Percentiles rank a stretch among this genome's conserved stretches.
Evolutionary conservation across 208 protist species (phyloP).

Genomic region (Histomonas meleagridis): DNA sequence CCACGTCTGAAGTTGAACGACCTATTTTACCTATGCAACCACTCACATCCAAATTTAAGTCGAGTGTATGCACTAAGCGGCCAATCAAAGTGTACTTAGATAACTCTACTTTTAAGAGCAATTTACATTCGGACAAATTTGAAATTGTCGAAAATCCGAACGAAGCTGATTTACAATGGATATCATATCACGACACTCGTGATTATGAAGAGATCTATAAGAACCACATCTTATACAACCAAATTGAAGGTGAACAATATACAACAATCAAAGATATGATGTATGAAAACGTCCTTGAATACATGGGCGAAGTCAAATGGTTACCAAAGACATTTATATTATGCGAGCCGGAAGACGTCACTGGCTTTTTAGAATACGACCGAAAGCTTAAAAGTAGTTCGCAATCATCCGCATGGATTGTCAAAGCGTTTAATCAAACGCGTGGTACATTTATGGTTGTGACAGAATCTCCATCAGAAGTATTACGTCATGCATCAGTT

Average conservation of each 20-base stretch:
- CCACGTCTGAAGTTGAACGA: too few relatives aligned
- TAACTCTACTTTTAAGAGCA: not conserved
- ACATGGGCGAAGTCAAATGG: conserved; percentile 7
- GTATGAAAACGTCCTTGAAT: not conserved
- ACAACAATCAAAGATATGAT: not conserved
- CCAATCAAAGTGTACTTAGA: conserved; percentile 7
- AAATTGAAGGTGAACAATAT: not conserved
- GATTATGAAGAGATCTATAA: not conserved
- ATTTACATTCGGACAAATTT: not conserved
- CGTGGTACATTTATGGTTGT: not conserved
- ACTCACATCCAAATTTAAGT: not conserved
- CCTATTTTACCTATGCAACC: not conserved
- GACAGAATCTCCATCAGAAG: not conserved
- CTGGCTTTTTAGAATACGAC: not conserved
- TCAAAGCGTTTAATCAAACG: conserved; percentile 12
- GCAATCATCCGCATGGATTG: not conserved
- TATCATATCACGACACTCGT: not conserved
- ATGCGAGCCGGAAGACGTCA: not conserved
- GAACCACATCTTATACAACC: not conserved
- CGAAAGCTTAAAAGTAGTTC: not conserved
- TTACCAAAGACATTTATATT: conserved; percentile 22
- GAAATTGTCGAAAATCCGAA: not conserved
- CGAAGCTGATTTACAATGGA: not conserved
- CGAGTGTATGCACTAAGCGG: not conserved
- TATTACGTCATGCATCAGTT: not conserved